Base-by-base conservation (phyloP, 1,284 basidiomycete species). In the Salmacisia buchloeana region DNA sequence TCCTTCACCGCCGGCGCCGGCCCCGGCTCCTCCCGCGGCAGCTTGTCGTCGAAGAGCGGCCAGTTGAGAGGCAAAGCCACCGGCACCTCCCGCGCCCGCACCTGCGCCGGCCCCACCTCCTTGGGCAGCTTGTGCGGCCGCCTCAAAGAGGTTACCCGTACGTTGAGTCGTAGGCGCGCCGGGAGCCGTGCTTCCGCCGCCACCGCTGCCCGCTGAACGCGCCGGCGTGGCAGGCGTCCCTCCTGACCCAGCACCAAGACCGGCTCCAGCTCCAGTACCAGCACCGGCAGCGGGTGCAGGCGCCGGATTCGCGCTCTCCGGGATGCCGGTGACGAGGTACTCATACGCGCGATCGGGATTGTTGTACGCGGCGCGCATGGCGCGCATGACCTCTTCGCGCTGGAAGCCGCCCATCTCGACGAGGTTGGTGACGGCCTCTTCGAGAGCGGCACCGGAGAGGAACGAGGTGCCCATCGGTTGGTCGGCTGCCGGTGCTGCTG, bases 261-360 rank as follows among this genome's bases (percentile, higher is more conserved):
- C 49, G 9, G n/a, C 43, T 12, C 35, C 45, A 1, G 52, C 41
- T 31, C 23, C 29, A 3, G 29, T 27, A 12, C 45, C 21, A 2
- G 72, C 68, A 2, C 70, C 68, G 1, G 73, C 65, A 25, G 67
- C 64, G 2, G 76, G 71, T 6, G 70, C 66, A 12, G 80, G 76
- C 27, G 76, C 67, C 9, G 81, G 80, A 62, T 75, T 69, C 27
- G 78, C 70, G 45, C 82, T 74, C 38, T 54, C 58, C 43, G 68
- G 66, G 54, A 72, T 64, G 41, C 69, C 71, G 68, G 81, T 96
- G 86, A 97, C 89, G 58, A 99, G 84, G 81, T 98, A 98, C 81
- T 99, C 96, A 31, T 94, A 94, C 6, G 96, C 96, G 46, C 96
- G 87, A 76, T 98, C 94, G 1, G 96, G 92, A 81, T 99, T 98